A percentile compares a stretch with the other conserved stretches of the same genome.
phyloP scores from a whole-genome alignment of 2,329 filamentous ascomycete genomes.

The Aureobasidium sp. region DNA sequence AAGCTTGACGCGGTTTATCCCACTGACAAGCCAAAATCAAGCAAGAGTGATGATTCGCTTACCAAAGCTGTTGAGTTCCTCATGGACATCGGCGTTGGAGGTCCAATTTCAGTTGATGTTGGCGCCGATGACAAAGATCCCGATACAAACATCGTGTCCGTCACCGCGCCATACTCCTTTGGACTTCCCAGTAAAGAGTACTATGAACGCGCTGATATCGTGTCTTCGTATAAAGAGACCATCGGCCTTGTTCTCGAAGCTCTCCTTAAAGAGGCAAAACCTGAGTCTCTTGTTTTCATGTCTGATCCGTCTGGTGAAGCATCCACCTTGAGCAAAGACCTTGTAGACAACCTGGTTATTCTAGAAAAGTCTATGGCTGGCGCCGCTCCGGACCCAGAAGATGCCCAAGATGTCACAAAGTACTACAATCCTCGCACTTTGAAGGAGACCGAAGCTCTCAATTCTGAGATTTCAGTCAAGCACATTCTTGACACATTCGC shows the following conservation, averaged over 20 bases:
- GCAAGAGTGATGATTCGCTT: slow-evolving; percentile 30
- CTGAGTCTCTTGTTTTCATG: not conserved
- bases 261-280: slow-evolving; percentile 31
- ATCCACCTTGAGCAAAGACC: slow-evolving; percentile 38
- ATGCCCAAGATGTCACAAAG: slow-evolving; percentile 57
- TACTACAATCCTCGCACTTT: slow-evolving; percentile 59
- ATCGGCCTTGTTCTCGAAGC: slow-evolving; percentile 36
- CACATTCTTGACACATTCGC: slow-evolving; percentile 23
- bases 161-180: slow-evolving; percentile 39
- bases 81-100: slow-evolving; percentile 4
- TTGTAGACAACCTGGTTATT: slow-evolving; percentile 27
- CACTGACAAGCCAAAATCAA: not conserved
- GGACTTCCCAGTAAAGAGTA: slow-evolving; percentile 58
- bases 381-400: slow-evolving; percentile 51
- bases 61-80: slow-evolving; percentile 9
- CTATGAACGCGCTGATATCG: slow-evolving; percentile 49
- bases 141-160: slow-evolving; percentile 45
- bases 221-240: slow-evolving; percentile 45
- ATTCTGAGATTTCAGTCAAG: slow-evolving; percentile 37
- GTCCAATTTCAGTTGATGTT: slow-evolving; percentile 1
- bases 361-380: slow-evolving; percentile 35
- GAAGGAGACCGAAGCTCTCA: slow-evolving; percentile 42
- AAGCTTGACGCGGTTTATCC: slow-evolving; percentile 41
- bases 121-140: slow-evolving; percentile 48
- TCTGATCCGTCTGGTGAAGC: slow-evolving; percentile 25